These are phyloP conservation scores for Phytopythium helicoides DNA, from an alignment of 352 stramenopile species.

Conservation along the genomic window DNA sequence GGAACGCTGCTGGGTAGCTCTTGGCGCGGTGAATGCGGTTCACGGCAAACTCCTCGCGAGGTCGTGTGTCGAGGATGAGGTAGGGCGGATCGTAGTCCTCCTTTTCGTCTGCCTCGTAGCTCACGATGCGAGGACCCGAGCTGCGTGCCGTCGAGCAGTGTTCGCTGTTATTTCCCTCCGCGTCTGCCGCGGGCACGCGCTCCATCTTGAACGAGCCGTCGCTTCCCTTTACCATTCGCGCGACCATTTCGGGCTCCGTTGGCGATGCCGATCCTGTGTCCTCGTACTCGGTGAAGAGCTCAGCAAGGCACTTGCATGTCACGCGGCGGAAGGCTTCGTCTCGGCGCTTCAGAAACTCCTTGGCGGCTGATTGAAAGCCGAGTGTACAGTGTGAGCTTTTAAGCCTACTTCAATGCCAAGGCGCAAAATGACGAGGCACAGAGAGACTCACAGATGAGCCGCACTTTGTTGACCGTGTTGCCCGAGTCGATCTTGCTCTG, in stretches of 20 bases:
- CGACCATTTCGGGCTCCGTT: slow-evolving; percentile 63
- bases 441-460: slow-evolving; percentile 59
- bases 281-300: slow-evolving; percentile 79
- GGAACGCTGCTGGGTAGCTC: slow-evolving; percentile 52
- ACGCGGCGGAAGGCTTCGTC: slow-evolving; percentile 81
- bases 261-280: slow-evolving; percentile 32
- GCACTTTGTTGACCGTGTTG: slow-evolving; percentile 74
- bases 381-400: too few species aligned
- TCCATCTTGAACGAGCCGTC: slow-evolving; percentile 73
- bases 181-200: slow-evolving; percentile 46
- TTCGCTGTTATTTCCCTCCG: slow-evolving; percentile 29
- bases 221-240: slow-evolving; percentile 65
- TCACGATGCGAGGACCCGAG: slow-evolving; percentile 60
- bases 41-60: slow-evolving; percentile 62
- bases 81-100: slow-evolving; percentile 79
- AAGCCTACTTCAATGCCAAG: too few species aligned
- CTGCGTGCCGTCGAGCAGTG: slow-evolving; percentile 11
- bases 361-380: slow-evolving; percentile 37
- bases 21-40: slow-evolving; percentile 74
- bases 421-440: too few species aligned
- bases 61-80: slow-evolving; percentile 64
- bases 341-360: slow-evolving; percentile 78
- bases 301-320: slow-evolving; percentile 57
- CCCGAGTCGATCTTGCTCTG: slow-evolving; percentile 79
- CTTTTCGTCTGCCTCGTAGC: slow-evolving; percentile 72